Percentiles rank a stretch among this genome's conserved stretches.
phyloP scores from a whole-genome alignment of 352 stramenopile species.

The Globisporangium orthogonon region DNA sequence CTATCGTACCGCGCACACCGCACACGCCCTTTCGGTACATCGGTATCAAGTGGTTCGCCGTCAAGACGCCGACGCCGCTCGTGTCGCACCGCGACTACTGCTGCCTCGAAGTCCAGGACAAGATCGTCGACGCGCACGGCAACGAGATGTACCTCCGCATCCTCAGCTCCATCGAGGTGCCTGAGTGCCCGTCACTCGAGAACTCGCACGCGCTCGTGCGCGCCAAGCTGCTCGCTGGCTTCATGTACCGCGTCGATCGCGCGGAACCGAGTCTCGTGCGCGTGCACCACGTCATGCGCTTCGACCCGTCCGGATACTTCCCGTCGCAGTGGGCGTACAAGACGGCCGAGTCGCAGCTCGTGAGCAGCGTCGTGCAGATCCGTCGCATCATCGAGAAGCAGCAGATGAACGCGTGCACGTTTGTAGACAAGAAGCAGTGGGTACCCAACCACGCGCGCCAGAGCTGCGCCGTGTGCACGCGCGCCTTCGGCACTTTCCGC shows the following conservation, averaged over 20 bases:
- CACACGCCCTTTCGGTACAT: slow-evolving; percentile 77
- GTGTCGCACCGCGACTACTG: slow-evolving; percentile 84
- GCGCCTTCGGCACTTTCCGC: slow-evolving; percentile 70
- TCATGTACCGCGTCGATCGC: slow-evolving; percentile 75
- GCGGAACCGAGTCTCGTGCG: slow-evolving; percentile 60
- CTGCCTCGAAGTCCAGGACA: slow-evolving; percentile 81
- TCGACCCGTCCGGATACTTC: slow-evolving; percentile 73
- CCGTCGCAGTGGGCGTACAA: slow-evolving; percentile 79
- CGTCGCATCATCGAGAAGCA: slow-evolving; percentile 80
- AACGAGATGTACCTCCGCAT: slow-evolving; percentile 86
- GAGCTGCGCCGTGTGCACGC: slow-evolving; percentile 69
- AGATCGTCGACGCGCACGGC: slow-evolving; percentile 72
- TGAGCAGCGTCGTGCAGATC: slow-evolving; percentile 74
- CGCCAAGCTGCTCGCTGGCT: slow-evolving; percentile 70
- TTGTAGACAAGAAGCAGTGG: slow-evolving; percentile 81
- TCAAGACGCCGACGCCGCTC: slow-evolving; percentile 76
- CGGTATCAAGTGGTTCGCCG: slow-evolving; percentile 84
- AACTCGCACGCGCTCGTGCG: slow-evolving; percentile 82
- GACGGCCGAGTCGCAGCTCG: slow-evolving; percentile 74
- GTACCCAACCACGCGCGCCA: slow-evolving; percentile 68
- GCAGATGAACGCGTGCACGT: slow-evolving; percentile 81
- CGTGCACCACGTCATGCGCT: slow-evolving; percentile 74
- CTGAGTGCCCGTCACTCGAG: slow-evolving; percentile 78
- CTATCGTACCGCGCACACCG: slow-evolving; percentile 67
- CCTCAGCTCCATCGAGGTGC: slow-evolving; percentile 73